Evolutionary conservation across 2,329 filamentous ascomycete species (phyloP).

Genomic region (Cladosporium sp.): DNA sequence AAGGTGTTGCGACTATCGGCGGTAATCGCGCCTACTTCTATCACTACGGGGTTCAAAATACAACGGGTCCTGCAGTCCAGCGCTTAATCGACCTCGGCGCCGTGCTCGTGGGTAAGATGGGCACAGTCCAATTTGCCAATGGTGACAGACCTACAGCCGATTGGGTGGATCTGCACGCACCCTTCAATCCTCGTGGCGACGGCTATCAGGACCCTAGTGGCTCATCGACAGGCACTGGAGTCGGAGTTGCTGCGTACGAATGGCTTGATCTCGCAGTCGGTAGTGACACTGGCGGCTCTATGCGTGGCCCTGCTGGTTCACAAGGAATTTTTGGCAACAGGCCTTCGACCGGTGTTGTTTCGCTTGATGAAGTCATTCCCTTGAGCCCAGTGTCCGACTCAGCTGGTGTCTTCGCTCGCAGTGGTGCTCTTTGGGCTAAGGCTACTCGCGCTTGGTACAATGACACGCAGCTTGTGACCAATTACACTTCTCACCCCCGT

Average conservation of each 20-base stretch:
- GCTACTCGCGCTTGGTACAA: neutral
- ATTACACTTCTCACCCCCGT: neutral
- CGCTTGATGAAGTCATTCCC: neutral
- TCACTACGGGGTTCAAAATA: no score
- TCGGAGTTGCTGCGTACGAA: constrained; percentile 27
- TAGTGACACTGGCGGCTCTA: neutral
- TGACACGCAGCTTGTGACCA: neutral
- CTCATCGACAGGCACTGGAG: constrained; percentile 38
- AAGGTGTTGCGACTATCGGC: constrained; percentile 17
- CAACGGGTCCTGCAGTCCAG: neutral
- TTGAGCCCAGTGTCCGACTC: neutral
- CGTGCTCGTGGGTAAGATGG: neutral
- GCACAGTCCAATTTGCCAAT: constrained; percentile 13
- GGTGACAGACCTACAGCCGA: constrained; percentile 22
- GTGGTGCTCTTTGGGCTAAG: neutral
- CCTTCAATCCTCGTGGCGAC: constrained; percentile 44
- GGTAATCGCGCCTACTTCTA: constrained; percentile 17
- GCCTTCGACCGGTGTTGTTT: neutral
- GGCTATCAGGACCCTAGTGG: constrained; percentile 40
- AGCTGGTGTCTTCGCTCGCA: neutral
- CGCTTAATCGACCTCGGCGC: neutral
- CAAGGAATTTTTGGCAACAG: neutral
- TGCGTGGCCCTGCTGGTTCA: neutral
- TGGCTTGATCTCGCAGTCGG: neutral
- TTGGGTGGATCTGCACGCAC: constrained; percentile 34